Base-by-base conservation (phyloP, 352 stramenopile species). In the Phytophthora podocarpi region DNA sequence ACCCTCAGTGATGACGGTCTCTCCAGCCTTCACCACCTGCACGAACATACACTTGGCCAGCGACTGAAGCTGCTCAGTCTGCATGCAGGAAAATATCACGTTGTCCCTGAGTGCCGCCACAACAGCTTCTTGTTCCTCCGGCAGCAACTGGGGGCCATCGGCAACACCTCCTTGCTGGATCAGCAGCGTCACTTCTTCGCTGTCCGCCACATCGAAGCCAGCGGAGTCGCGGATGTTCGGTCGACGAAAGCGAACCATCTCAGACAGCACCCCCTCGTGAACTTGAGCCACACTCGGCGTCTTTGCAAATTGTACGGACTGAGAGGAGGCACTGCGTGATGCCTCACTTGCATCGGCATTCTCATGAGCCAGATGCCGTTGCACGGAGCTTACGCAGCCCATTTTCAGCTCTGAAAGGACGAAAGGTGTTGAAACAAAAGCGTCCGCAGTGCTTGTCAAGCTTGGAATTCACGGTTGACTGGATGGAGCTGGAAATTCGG, bases 21-120 rank as follows among this genome's bases (percentile, higher is more conserved):
- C 84, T 4, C 85, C 82, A 9, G 72, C 73, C 20, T 79, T 80
- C 52, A 95, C 90, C 16, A 76, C 72, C 42, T 93, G 80, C 58
- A 95, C 81, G 34, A 82, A 74, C 72, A 97, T 91, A 51, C 78
- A 82, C 21, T 76, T 78, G 0, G 85, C 79, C 26, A 97, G 58
- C 20, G 81, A 74, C 26, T 80, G 68, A 41, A 98, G 78, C 43
- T 95, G 77, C n/a, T 93, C 69, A 1, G 65, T 55, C 18, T 85
- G 67, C 50, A 96, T 87, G 47, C 73, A 87, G 37, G 81, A 89
- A 61, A 97, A 96, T 12, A 90, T 70, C 23, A 89, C 73, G 60
- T 97, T 93, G 21, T 77, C 72, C 18, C 73, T 65, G 11, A 97
- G 55, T 0, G 86, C 77, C 10, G 83, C 69, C 10, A 93, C 76